Conservation (phyloP, 208 protist species). For the Angomonas ambiguus region DNA sequence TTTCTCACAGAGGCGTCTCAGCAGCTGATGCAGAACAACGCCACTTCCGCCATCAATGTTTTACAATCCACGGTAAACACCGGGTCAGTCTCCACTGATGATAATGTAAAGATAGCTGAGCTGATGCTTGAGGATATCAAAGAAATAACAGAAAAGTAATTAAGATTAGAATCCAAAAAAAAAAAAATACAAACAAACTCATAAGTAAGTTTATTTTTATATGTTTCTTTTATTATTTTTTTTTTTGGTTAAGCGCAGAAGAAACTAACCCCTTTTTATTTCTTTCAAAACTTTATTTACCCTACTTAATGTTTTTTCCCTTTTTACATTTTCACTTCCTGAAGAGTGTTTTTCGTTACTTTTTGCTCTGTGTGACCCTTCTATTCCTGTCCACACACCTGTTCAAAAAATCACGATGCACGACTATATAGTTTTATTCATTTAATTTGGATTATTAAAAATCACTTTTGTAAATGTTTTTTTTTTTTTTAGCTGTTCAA, state of each 20-base stretch:
- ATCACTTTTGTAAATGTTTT: conserved; percentile 17
- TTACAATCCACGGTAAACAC: conserved; percentile 4
- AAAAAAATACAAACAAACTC: conserved; percentile 7
- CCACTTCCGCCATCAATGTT: neutral
- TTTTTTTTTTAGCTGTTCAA: conserved; percentile 11
- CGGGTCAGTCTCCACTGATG: too few relatives aligned
- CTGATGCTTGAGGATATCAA: conserved; percentile 46
- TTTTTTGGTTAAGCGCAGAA: too few relatives aligned
- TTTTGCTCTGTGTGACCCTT: too few relatives aligned
- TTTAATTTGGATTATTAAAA: conserved; percentile 1
- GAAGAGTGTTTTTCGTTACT: too few relatives aligned
- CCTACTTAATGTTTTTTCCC: too few relatives aligned
- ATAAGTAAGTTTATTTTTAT: neutral
- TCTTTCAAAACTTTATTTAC: too few relatives aligned
- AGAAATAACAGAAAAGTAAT: conserved; percentile 11
- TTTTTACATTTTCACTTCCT: too few relatives aligned
- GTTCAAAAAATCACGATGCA: too few relatives aligned
- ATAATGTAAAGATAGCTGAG: conserved; percentile 36
- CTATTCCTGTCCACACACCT: too few relatives aligned
- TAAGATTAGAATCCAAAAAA: neutral
- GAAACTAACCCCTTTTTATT: too few relatives aligned
- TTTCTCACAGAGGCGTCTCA: conserved; percentile 53
- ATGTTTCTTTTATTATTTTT: conserved; percentile 1
- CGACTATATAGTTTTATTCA: too few relatives aligned
- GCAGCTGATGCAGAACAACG: conserved; percentile 49